A percentile compares a stretch with the other conserved stretches of the same genome.
Evolutionary conservation across 176 grass and related monocot genomes (phyloP).

Genomic region (Carex littledalei): DNA sequence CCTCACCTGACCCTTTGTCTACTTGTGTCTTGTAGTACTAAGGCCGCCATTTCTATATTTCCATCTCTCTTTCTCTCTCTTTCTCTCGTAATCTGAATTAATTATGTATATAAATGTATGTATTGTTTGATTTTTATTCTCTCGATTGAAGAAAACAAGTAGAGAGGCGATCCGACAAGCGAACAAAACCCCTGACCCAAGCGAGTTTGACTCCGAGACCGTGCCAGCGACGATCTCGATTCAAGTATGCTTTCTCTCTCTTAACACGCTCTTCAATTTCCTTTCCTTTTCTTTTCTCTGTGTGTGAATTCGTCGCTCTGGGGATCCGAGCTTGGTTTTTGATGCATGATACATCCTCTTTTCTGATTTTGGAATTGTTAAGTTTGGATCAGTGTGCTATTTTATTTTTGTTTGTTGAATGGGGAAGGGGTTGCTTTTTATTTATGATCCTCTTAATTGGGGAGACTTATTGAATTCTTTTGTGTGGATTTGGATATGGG

Average conservation of each 20-base stretch:
- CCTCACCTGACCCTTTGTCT: conserved; percentile 9
- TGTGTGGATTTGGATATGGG: not conserved
- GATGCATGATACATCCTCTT: not conserved
- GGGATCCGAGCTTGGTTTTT: not conserved
- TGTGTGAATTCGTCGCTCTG: not conserved
- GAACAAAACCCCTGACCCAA: not conserved
- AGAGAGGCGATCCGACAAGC: not conserved
- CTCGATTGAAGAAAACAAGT: conserved; percentile 4
- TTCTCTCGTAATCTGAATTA: not conserved
- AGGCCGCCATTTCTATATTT: conserved; percentile 4
- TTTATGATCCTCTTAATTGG: not conserved
- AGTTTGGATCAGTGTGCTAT: not conserved
- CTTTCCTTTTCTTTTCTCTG: no score
- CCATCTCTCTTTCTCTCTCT: not conserved
- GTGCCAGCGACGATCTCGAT: conserved; percentile 16
- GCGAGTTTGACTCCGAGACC: not conserved
- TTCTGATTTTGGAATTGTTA: not conserved
- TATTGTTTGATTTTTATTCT: not conserved
- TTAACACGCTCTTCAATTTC: not conserved
- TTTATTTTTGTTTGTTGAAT: not conserved
- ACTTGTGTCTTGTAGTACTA: not conserved
- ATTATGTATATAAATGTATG: not conserved
- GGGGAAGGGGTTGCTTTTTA: not conserved
- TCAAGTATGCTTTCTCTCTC: not conserved
- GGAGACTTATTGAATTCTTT: not conserved